Conservation (phyloP, 805 yeast genomes). For the Yueomyces sp. region DNA sequence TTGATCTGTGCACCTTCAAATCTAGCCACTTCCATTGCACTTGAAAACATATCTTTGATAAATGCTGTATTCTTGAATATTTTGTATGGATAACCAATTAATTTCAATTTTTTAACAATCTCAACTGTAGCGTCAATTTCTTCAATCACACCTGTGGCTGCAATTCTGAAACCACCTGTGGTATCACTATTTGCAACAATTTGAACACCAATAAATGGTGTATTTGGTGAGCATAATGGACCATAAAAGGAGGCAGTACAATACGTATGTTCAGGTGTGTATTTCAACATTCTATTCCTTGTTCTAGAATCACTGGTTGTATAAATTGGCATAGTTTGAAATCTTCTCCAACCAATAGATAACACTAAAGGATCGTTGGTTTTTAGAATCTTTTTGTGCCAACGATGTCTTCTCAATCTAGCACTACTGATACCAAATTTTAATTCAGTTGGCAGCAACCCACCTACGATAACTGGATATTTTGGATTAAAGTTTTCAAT, state of each 20-base stretch:
- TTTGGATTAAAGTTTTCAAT: slow-evolving; percentile 74
- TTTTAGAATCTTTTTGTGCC: slow-evolving; percentile 94
- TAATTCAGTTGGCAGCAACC: slow-evolving; percentile 78
- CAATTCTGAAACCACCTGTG: slow-evolving; percentile 82
- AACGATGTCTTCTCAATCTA: slow-evolving; percentile 92
- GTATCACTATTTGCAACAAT: slow-evolving; percentile 73
- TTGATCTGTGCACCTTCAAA: slow-evolving; percentile 96
- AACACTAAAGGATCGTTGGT: slow-evolving; percentile 90
- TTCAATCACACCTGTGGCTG: slow-evolving; percentile 93
- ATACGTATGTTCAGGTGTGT: slow-evolving; percentile 96
- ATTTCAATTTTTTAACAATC: slow-evolving; percentile 87
- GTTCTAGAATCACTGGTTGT: slow-evolving; percentile 97
- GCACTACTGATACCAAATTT: slow-evolving; percentile 88
- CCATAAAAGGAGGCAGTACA: slow-evolving; percentile 95
- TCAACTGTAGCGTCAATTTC: slow-evolving; percentile 82
- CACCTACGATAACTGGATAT: slow-evolving; percentile 83
- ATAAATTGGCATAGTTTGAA: slow-evolving; percentile 90
- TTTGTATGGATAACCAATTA: slow-evolving; percentile 91
- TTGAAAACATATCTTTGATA: slow-evolving; percentile 89
- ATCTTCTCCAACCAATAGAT: slow-evolving; percentile 96
- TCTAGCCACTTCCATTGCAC: slow-evolving; percentile 88
- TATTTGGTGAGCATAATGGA: slow-evolving; percentile 92
- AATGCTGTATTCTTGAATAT: slow-evolving; percentile 93
- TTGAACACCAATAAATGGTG: slow-evolving; percentile 93
- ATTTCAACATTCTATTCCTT: slow-evolving; percentile 92